Percentiles rank a stretch among this genome's conserved stretches.
These are phyloP conservation scores for Ustilago lituana DNA, from an alignment of 1,284 basidiomycete species.

Conservation along the genomic window DNA sequence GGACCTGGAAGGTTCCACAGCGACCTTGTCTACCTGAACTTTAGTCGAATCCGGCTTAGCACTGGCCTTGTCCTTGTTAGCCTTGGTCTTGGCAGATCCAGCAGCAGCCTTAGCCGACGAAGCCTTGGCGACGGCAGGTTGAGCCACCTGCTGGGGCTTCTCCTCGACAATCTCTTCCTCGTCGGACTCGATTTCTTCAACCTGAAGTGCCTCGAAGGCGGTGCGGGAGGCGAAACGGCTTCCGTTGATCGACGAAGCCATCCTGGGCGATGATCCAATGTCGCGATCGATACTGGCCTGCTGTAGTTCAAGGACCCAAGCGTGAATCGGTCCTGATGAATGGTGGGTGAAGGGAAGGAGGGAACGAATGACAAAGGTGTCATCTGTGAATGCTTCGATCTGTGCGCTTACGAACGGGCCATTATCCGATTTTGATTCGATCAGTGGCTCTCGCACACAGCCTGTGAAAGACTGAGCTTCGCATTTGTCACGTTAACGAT, in stretches of 20 bases:
- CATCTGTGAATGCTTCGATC: too few relatives aligned
- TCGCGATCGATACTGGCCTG: too few relatives aligned
- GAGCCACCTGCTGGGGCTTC: conserved; percentile 8
- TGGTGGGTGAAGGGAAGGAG: background rate
- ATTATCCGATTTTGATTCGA: conserved; percentile 3
- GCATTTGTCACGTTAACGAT: too few relatives aligned
- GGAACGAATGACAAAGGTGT: background rate
- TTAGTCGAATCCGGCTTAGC: conserved; percentile 3
- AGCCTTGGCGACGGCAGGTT: conserved; percentile 6
- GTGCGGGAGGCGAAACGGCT: conserved; percentile 48
- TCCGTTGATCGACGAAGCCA: conserved; percentile 34
- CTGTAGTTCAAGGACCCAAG: too few relatives aligned
- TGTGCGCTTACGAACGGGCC: conserved; percentile 15
- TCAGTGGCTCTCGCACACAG: too few relatives aligned
- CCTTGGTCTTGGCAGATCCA: conserved; percentile 18
- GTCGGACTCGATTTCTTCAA: conserved; percentile 50
- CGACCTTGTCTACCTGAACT: background rate
- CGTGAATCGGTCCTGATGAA: too few relatives aligned
- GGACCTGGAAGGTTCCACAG: conserved; percentile 2
- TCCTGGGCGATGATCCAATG: background rate
- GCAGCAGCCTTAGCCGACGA: conserved; percentile 11
- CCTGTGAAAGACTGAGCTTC: too few relatives aligned
- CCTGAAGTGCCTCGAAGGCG: conserved; percentile 49
- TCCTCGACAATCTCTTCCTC: conserved; percentile 33
- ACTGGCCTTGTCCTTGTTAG: conserved; percentile 19